Conservation (phyloP, 2,329 filamentous ascomycete species). For the Epichloe coenophiala region DNA sequence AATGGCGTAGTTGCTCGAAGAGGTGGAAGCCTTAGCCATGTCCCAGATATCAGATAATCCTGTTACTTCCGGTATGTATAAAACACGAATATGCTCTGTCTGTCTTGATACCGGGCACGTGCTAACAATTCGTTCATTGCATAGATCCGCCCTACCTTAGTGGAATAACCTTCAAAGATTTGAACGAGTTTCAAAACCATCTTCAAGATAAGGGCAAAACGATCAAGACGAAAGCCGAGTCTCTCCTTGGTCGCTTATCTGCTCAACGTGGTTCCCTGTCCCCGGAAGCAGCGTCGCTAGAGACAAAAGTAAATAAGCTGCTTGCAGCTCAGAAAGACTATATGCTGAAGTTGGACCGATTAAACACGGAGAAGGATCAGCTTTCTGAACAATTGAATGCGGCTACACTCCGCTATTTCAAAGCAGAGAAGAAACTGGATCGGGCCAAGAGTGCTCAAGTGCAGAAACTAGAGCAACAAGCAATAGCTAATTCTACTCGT, state of each 20-base stretch:
- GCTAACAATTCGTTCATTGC: constrained; percentile 11
- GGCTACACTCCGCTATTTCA: constrained; percentile 82
- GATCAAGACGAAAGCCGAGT: constrained; percentile 61
- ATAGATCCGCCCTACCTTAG: constrained; percentile 43
- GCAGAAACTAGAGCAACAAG: constrained; percentile 83
- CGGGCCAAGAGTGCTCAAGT: constrained; percentile 79
- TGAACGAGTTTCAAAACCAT: constrained; percentile 67
- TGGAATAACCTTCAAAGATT: constrained; percentile 47
- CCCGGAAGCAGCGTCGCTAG: constrained; percentile 58
- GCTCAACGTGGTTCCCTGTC: constrained; percentile 39
- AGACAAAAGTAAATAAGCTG: constrained; percentile 60
- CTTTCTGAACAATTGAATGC: constrained; percentile 77
- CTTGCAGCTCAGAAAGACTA: constrained; percentile 74
- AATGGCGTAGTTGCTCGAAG: constrained; percentile 41
- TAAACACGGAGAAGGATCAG: constrained; percentile 68
- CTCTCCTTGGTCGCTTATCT: constrained; percentile 48
- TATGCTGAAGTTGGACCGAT: constrained; percentile 59
- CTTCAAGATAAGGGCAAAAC: constrained; percentile 60
- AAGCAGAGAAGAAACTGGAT: constrained; percentile 90
- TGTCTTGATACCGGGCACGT: background rate
- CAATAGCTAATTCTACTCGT: constrained; percentile 55
- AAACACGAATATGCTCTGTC: background rate
- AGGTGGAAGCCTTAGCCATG: constrained; percentile 46
- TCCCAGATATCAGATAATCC: constrained; percentile 24
- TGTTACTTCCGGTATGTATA: constrained; percentile 12